Conservation (phyloP, 108 stramenopile species). For the Fragilaria radians region DNA sequence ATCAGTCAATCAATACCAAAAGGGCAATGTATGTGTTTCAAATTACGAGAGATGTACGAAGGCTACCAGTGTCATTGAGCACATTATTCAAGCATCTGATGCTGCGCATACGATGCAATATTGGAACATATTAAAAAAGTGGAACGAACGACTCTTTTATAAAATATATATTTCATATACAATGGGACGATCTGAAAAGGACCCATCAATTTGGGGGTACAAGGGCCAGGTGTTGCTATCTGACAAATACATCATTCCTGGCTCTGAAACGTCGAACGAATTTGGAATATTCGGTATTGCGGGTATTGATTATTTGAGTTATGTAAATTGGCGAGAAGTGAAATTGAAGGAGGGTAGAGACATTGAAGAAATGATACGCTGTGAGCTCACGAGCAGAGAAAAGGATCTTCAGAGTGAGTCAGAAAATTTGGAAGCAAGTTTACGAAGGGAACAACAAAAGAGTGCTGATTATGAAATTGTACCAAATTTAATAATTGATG, state of each 20-base stretch:
- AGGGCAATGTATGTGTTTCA: background rate
- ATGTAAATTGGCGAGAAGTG: constrained; percentile 19
- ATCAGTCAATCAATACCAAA: background rate
- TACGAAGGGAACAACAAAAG: background rate
- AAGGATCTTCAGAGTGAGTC: background rate
- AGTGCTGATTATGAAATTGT: constrained; percentile 3
- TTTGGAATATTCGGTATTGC: constrained; percentile 16
- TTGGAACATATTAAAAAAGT: constrained; percentile 18
- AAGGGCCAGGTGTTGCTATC: constrained; percentile 32
- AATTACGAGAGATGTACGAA: background rate
- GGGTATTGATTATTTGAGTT: constrained; percentile 10
- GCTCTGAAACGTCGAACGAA: constrained; percentile 14
- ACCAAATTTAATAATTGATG: background rate
- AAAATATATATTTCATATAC: constrained; percentile 16
- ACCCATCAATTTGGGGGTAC: constrained; percentile 27
- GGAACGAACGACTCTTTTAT: constrained; percentile 26
- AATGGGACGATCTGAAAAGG: constrained; percentile 18
- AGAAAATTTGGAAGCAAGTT: constrained; percentile 2
- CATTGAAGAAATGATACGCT: background rate
- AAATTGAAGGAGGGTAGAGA: background rate
- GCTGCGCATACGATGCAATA: constrained; percentile 31
- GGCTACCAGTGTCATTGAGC: constrained; percentile 21
- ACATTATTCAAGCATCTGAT: constrained; percentile 32
- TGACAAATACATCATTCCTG: constrained; percentile 32
- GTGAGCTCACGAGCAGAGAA: background rate